Base-by-base conservation (phyloP, 2,329 filamentous ascomycete genomes). In the Aspergillus novofumigatus region DNA sequence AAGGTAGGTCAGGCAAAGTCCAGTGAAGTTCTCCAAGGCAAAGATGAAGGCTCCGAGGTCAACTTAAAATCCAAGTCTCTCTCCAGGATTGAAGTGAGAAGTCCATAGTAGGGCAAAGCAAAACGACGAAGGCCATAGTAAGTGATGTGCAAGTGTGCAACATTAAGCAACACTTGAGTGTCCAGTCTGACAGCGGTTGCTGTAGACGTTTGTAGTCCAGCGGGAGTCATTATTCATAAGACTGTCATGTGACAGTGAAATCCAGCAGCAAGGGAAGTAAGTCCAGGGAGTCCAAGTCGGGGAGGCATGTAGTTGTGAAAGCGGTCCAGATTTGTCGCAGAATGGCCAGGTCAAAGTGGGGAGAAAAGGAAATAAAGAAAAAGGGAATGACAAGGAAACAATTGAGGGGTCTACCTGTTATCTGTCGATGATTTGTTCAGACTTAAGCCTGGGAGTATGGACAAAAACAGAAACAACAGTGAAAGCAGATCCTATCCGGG, bases 391-490 rank as follows among this genome's bases (percentile, higher is more conserved):
- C 57, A 68, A 67, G 62, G 62, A 67, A 71, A 72, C 67, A 62
- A 65, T 68, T 63, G 67, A 67, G 72, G 73, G 69, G 65, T 69
- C 75, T 77, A 77, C 75, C 75, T 77, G 72, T 69, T 71, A 66
- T 69, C 56, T 69, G 66, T 67, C 62, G 65, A 60, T 50, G 20
- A 53, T 49, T 61, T 60, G 64, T 60, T 63, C 65, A 65, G 59
- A 64, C 65, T 41, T 52, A 61, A 58, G 61, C 61, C 61, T 62
- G 61, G 62, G 61, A 60, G 51, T 60, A 61, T 60, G 62, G 62
- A 65, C 61, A 64, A 67, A 59, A 65, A 67, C 59, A 73, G 66
- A 63, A 62, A 65, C 63, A 66, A 60, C 52, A 64, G 62, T 56
- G 54, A 67, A 70, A 67, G 63, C 62, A 69, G 65, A 67, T 73